Evolutionary conservation across 129 eudicot genomes (phyloP).

Genomic region (Centella asiatica): DNA sequence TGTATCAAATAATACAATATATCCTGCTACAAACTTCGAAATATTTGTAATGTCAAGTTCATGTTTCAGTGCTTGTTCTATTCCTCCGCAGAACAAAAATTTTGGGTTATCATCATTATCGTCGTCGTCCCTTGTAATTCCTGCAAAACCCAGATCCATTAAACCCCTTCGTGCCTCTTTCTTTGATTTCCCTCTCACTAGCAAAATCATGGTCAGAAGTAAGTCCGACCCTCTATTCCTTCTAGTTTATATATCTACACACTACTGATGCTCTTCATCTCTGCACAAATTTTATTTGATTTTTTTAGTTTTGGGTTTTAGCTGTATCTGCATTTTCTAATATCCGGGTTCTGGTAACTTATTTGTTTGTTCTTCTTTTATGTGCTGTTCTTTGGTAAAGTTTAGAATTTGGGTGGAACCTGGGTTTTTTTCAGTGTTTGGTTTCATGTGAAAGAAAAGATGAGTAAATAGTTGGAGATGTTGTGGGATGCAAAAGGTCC

Average conservation of each 20-base stretch:
- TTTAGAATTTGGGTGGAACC: neutral
- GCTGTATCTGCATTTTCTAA: neutral
- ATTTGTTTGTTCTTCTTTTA: too few species aligned
- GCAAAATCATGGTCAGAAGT: constrained; percentile 68
- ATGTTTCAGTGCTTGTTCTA: constrained; percentile 18
- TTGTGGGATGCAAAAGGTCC: too few species aligned
- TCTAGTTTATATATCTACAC: neutral
- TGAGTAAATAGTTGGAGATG: too few species aligned
- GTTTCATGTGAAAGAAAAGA: too few species aligned
- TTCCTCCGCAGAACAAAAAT: constrained; percentile 6
- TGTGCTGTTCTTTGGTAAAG: neutral
- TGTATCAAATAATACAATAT: too few species aligned
- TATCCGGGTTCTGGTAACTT: too few species aligned
- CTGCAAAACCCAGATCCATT: constrained; percentile 3
- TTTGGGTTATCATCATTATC: constrained; percentile 3
- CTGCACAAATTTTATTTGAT: neutral
- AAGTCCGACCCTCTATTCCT: constrained; percentile 23
- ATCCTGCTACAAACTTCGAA: too few species aligned
- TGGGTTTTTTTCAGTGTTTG: neutral
- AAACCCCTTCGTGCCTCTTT: constrained; percentile 29
- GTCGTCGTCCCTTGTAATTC: constrained; percentile 7
- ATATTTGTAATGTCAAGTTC: constrained; percentile 14
- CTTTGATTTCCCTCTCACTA: constrained; percentile 51
- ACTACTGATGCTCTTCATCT: neutral
- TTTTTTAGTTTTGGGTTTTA: too few species aligned